Conservation (phyloP, 2,329 filamentous ascomycete species). For the Esteya vermicola region DNA sequence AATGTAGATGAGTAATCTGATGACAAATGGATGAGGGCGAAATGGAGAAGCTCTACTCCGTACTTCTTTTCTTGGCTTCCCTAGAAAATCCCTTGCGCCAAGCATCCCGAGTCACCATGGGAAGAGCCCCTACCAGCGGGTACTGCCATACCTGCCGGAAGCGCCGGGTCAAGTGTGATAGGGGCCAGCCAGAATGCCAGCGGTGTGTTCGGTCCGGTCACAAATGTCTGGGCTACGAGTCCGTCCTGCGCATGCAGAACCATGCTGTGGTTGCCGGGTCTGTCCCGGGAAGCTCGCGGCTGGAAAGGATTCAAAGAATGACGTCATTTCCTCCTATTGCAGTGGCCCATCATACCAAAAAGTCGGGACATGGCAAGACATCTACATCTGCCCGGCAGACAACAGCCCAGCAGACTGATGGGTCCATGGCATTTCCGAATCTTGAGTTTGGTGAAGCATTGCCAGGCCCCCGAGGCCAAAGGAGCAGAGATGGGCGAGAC, state of each 20-base stretch:
- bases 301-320: slow-evolving; percentile 11
- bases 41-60: no score
- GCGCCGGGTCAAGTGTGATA: slow-evolving; percentile 16
- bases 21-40: no score
- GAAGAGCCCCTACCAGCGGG: slow-evolving; percentile 14
- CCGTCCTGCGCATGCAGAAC: slow-evolving; percentile 14
- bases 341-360: no score
- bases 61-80: no score
- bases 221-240: slow-evolving; percentile 14
- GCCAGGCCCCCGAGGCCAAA: no score
- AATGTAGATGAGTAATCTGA: not conserved
- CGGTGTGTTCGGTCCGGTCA: slow-evolving; percentile 13
- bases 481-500: no score
- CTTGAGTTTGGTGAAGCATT: no score
- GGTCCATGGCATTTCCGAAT: no score
- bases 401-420: no score
- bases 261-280: slow-evolving; percentile 13
- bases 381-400: no score
- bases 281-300: slow-evolving; percentile 11
- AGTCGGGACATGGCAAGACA: no score
- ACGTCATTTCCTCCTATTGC: slow-evolving; percentile 12
- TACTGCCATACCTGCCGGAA: slow-evolving; percentile 16
- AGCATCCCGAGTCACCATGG: slow-evolving; percentile 8
- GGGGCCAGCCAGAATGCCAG: slow-evolving; percentile 12
- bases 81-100: no score